phyloP scores from a whole-genome alignment of 495 filamentous ascomycete species.

The Talaromyces trachyspermus region DNA sequence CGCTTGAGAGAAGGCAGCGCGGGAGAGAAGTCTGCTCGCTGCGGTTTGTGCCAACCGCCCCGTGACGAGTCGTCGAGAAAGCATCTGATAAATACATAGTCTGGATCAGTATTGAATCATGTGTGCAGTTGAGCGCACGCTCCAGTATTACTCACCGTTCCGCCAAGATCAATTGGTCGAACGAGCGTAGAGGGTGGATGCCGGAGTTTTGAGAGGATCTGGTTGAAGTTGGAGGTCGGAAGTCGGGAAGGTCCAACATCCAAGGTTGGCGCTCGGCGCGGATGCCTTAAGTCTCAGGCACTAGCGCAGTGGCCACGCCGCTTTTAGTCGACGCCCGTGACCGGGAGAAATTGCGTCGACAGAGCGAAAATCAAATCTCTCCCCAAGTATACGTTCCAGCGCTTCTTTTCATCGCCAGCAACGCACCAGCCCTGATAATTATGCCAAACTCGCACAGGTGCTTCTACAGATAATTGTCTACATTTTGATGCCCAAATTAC shows the following conservation, averaged over 20 bases:
- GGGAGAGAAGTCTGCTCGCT: constrained; percentile 44
- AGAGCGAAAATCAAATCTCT: constrained; percentile 30
- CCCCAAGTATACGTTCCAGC: constrained; percentile 28
- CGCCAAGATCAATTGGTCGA: constrained; percentile 21
- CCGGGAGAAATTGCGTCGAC: constrained; percentile 21
- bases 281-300: constrained; percentile 21
- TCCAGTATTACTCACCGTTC: constrained; percentile 21
- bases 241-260: constrained; percentile 18
- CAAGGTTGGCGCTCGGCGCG: constrained; percentile 22
- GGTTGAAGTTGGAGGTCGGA: constrained; percentile 13
- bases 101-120: neutral
- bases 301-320: constrained; percentile 16
- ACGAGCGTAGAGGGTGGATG: constrained; percentile 10
- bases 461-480: constrained; percentile 44
- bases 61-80: constrained; percentile 52
- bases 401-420: constrained; percentile 30
- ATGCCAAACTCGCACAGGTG: constrained; percentile 54
- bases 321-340: neutral
- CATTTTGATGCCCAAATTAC: constrained; percentile 59
- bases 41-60: constrained; percentile 40
- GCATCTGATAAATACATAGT: constrained; percentile 56
- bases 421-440: constrained; percentile 42
- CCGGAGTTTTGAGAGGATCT: constrained; percentile 21
- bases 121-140: neutral
- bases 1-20: constrained; percentile 45